Conservation (phyloP, 2,329 filamentous ascomycete species). For the Metarhizium humberi region DNA sequence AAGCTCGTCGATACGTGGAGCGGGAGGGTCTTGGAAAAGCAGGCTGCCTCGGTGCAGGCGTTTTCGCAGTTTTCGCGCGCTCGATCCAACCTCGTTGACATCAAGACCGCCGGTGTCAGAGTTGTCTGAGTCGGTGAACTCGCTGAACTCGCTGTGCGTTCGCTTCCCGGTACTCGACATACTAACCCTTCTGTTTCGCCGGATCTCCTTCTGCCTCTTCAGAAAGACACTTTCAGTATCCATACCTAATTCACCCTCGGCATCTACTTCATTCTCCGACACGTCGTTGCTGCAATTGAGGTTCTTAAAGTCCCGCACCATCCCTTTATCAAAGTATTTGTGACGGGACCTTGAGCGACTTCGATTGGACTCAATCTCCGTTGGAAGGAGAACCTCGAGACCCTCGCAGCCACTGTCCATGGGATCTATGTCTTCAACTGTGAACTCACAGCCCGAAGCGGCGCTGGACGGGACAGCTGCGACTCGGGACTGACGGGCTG, state of each 20-base stretch:
- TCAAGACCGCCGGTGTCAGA: slow-evolving; percentile 29
- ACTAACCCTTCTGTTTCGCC: slow-evolving; percentile 36
- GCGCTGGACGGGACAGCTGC: slow-evolving; percentile 11
- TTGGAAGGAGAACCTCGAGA: slow-evolving; percentile 32
- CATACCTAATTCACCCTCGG: slow-evolving; percentile 13
- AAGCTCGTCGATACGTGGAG: slow-evolving; percentile 42
- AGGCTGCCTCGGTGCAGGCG: slow-evolving; percentile 36
- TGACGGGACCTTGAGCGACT: slow-evolving; percentile 30
- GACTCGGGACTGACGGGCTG: neutral
- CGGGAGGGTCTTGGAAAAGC: slow-evolving; percentile 40
- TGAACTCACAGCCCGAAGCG: slow-evolving; percentile 20
- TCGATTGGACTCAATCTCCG: slow-evolving; percentile 36
- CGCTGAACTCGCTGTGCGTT: slow-evolving; percentile 44
- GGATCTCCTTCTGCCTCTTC: slow-evolving; percentile 31
- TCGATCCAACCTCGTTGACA: slow-evolving; percentile 33
- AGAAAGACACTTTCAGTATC: slow-evolving; percentile 33
- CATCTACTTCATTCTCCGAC: slow-evolving; percentile 24
- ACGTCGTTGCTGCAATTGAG: slow-evolving; percentile 34
- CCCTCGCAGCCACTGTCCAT: slow-evolving; percentile 36
- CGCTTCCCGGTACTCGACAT: slow-evolving; percentile 46
- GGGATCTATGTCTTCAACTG: slow-evolving; percentile 37
- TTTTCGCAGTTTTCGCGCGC: slow-evolving; percentile 37
- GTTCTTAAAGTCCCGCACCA: slow-evolving; percentile 35
- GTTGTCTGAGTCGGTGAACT: slow-evolving; percentile 42
- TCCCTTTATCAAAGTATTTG: slow-evolving; percentile 29